Conservation (phyloP, 129 eudicot species). For the Centella asiatica region DNA sequence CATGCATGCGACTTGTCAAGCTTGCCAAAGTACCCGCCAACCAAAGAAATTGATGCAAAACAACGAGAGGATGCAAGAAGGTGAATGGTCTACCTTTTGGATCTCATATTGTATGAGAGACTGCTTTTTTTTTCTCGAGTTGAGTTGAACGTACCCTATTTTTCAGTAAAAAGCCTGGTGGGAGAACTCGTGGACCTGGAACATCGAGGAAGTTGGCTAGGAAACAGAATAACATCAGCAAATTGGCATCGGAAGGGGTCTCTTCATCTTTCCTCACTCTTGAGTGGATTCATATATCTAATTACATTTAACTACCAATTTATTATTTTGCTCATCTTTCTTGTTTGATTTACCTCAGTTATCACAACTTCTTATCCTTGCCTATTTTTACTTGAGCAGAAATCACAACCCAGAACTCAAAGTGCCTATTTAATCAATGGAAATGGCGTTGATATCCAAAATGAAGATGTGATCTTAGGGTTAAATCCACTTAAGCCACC, state of each 20-base stretch:
- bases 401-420: slow-evolving; percentile 41
- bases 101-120: too few species aligned
- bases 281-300: too few species aligned
- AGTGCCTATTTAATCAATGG: slow-evolving; percentile 33
- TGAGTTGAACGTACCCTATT: background rate
- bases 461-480: slow-evolving; percentile 42
- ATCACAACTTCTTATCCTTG: slow-evolving; percentile 13
- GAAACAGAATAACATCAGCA: slow-evolving; percentile 47
- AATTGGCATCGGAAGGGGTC: slow-evolving; percentile 76
- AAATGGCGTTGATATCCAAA: slow-evolving; percentile 17
- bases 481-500: slow-evolving; percentile 44
- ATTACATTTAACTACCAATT: too few species aligned
- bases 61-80: slow-evolving; percentile 30
- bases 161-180: slow-evolving; percentile 59
- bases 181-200: slow-evolving; percentile 67
- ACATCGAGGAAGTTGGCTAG: slow-evolving; percentile 40
- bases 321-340: too few species aligned
- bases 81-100: too few species aligned
- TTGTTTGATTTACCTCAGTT: too few species aligned
- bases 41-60: slow-evolving; percentile 43
- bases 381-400: slow-evolving; percentile 29
- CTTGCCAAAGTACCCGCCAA: slow-evolving; percentile 46
- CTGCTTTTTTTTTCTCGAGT: too few species aligned
- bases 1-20: slow-evolving; percentile 36
- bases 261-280: too few species aligned